Evolutionary conservation across 345 rosid genomes (phyloP), one percentile per base, ranked within the genome.

Genomic region (Camelina hispida): DNA sequence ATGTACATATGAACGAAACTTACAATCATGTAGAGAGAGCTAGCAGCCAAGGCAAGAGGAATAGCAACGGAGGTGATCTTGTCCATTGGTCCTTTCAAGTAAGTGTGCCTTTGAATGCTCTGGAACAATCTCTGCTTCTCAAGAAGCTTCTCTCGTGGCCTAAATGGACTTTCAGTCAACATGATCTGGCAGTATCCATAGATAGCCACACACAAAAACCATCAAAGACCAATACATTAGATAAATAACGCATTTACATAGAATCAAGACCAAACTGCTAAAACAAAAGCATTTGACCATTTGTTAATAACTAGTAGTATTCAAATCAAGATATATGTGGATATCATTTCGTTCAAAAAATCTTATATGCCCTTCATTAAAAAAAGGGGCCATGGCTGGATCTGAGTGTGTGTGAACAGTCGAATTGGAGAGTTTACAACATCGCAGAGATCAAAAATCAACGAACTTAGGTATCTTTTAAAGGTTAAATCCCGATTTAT

Each of bases 11-110:
- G 40, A 66, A 28, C 5, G 30, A 28, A 28, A 82, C 97, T 88
- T 83, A 94, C 98, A 61, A 89, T 89, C 74, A 91, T 81, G 80
- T 34, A 94, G 53, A 89, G 48, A 23, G 88, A 30, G 56, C 73
- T 71, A 16, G 64, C 93, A 3, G 93, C 96, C 78, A 95, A 84
- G 23, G 93, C 88, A 43, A 81, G 28, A 23, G 97, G 97, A 75
- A 90, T 92, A 16, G 96, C 97, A 20, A 92, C 90, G 2, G 99
- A 92, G 64, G 97, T 89, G 82, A 95, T 61, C 88, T 83, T 92
- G 71, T 95, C 99, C 28, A 72, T 60, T 25, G 85, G 97, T 38
- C 97, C 97, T 80, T 92, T 95, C 62, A 95, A 64, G 81, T 95
- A 83, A 11, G 96, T 92, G 84, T 88, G 89, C 68, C 76, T 95